phyloP scores from a whole-genome alignment of 345 rosid species.

The Euphorbia tirucalli region DNA sequence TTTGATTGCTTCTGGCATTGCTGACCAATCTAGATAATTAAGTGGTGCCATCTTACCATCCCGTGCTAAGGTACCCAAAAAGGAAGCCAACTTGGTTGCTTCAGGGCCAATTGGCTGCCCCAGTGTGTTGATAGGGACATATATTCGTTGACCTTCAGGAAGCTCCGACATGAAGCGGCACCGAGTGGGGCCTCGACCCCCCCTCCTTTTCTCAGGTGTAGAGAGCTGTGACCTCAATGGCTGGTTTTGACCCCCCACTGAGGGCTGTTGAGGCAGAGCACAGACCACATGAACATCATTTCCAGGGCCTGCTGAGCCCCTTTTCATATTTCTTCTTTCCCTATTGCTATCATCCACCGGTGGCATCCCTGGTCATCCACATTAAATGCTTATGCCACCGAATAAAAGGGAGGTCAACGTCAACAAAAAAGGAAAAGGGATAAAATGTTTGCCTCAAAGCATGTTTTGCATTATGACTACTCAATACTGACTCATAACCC shows the following conservation, averaged over 20 bases:
- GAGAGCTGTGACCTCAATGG: neutral
- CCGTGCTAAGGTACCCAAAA: slow-evolving; percentile 36
- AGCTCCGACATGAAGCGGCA: slow-evolving; percentile 26
- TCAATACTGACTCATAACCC: neutral
- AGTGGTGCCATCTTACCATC: slow-evolving; percentile 40
- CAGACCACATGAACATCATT: slow-evolving; percentile 4
- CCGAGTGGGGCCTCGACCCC: slow-evolving; percentile 29
- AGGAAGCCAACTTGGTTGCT: slow-evolving; percentile 31
- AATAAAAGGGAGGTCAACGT: neutral
- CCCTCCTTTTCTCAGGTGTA: slow-evolving; percentile 11
- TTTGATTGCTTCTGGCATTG: slow-evolving; percentile 27
- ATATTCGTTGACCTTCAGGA: slow-evolving; percentile 28
- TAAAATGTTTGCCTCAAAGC: neutral
- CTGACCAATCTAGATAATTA: slow-evolving; percentile 26
- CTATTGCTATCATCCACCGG: slow-evolving; percentile 5
- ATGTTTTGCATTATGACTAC: neutral
- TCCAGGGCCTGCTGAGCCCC: slow-evolving; percentile 5
- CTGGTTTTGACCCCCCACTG: slow-evolving; percentile 3
- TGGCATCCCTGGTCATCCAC: slow-evolving; percentile 10
- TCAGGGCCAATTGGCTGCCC: slow-evolving; percentile 42
- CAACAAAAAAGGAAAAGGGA: neutral
- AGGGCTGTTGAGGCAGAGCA: slow-evolving; percentile 13
- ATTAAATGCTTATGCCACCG: neutral
- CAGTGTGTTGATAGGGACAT: slow-evolving; percentile 24
- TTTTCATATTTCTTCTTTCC: slow-evolving; percentile 13